Base-by-base conservation (phyloP, 306 rosid genomes). In the Fragaria iinumae region DNA sequence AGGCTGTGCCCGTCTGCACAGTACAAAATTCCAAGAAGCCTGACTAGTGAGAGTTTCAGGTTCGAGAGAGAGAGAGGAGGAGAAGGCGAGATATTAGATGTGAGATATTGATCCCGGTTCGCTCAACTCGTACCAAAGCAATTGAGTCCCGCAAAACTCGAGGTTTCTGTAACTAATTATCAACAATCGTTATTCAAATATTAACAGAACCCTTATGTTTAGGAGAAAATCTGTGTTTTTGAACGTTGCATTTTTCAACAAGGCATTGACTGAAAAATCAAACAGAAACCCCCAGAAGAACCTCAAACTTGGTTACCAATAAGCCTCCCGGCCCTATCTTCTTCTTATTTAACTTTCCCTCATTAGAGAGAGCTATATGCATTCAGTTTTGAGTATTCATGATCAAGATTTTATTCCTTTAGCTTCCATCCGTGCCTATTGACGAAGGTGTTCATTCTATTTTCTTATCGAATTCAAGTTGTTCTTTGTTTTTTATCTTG, bases 1-100 rank as follows among this genome's bases (percentile, higher is more conserved):
- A 95, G 20, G 98, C 96, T 48, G 97, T 95, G 77, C 92, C 98
- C 43, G 96, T 89, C 98, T 95, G 93, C 41, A 5, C 41, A 38
- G 41, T 38, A 38, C 41, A 38, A 71, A 11, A 32, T 32, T 32
- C 36, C 36, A 32, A 32, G 36, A 32, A 32, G 36, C 36, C 36
- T 32, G 36, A 32, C 36, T 32, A 32, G 36, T 32, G 36, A 32
- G 36, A 32, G 36, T 32, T 32, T 32, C 36, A 3, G 36, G 36
- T 32, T 32, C 36, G 36, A 32, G 36, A 32, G 36, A 32, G 36
- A 32, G 36, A 32, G 36, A 32, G 36, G 36, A 32, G 36, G 36
- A 32, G 36, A 32, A 32, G 36, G 36, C 36, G 36, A 32, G 36
- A 32, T 3, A 3, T 32, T 32, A 32, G 34, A 32, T 32, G 0